These are phyloP conservation scores for Starmerella etchellsii DNA, from an alignment of 805 yeast genomes.

Conservation along the genomic window DNA sequence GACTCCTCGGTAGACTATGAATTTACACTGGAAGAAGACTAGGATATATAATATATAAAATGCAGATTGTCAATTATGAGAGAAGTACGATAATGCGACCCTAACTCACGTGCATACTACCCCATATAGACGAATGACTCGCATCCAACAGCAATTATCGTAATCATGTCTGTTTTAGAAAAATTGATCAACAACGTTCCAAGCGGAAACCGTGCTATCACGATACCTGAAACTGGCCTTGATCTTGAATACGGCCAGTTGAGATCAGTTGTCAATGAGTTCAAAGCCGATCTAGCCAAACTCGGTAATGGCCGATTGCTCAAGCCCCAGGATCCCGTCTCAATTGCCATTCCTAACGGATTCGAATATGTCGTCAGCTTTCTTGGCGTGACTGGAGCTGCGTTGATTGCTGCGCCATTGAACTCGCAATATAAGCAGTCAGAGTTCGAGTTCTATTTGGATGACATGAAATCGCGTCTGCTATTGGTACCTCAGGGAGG, in stretches of 20 bases:
- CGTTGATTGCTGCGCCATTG: slow-evolving; percentile 54
- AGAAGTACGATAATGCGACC: too few relatives aligned
- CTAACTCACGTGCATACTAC: too few relatives aligned
- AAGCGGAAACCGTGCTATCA: slow-evolving; percentile 21
- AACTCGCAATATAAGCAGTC: slow-evolving; percentile 47
- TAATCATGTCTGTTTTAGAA: slow-evolving; percentile 16
- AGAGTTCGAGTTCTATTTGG: slow-evolving; percentile 54
- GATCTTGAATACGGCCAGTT: slow-evolving; percentile 35
- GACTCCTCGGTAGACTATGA: too few relatives aligned
- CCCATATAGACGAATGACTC: too few relatives aligned
- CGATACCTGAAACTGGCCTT: slow-evolving; percentile 36
- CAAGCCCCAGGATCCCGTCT: slow-evolving; percentile 37
- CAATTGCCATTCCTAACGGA: slow-evolving; percentile 49
- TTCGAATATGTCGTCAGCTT: slow-evolving; percentile 47
- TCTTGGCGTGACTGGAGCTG: slow-evolving; percentile 43
- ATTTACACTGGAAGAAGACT: too few relatives aligned
- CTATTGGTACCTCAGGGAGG: slow-evolving; percentile 47
- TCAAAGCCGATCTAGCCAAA: slow-evolving; percentile 32
- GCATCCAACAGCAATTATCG: too few relatives aligned
- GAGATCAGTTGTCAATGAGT: slow-evolving; percentile 34
- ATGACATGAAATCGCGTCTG: slow-evolving; percentile 45
- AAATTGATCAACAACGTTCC: slow-evolving; percentile 13
- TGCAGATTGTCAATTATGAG: too few relatives aligned
- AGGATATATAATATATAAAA: too few relatives aligned
- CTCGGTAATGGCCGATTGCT: slow-evolving; percentile 23